These are phyloP conservation scores for Teratosphaeria nubilosa DNA, from an alignment of 2,329 filamentous ascomycete species.

Conservation along the genomic window DNA sequence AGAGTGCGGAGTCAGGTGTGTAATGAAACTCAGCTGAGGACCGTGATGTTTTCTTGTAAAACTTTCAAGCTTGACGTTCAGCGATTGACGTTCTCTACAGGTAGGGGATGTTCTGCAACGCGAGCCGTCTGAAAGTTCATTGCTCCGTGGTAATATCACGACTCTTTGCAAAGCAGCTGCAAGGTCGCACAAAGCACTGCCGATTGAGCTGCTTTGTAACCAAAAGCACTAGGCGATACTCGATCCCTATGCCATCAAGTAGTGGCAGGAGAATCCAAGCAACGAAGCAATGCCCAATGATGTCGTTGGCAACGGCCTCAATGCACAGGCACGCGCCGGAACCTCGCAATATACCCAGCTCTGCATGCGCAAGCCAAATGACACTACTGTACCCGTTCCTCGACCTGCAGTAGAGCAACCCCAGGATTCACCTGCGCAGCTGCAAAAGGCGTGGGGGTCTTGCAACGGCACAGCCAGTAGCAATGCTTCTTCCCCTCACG, in stretches of 20 bases:
- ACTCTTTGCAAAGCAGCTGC: background rate
- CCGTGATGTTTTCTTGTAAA: background rate
- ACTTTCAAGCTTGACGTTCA: slow-evolving; percentile 6
- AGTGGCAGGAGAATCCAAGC: background rate
- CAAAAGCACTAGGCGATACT: background rate
- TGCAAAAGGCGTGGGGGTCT: slow-evolving; percentile 1
- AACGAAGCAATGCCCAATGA: slow-evolving; percentile 2
- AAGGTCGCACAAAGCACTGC: background rate
- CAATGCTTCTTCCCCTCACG: slow-evolving; percentile 1
- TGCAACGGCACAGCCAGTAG: slow-evolving; percentile 5
- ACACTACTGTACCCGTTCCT: background rate
- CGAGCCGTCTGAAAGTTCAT: slow-evolving; percentile 29
- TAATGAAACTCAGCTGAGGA: slow-evolving; percentile 1
- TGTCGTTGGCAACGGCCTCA: background rate
- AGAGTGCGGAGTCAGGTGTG: slow-evolving; percentile 1
- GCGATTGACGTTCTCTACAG: slow-evolving; percentile 20
- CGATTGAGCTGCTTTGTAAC: background rate
- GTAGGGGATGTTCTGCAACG: slow-evolving; percentile 17
- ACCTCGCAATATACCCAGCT: background rate
- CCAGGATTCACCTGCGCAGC: background rate
- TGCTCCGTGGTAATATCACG: background rate
- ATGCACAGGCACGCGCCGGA: background rate
- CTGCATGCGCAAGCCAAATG: background rate
- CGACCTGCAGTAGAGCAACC: slow-evolving; percentile 1
- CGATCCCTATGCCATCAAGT: background rate